A percentile compares a stretch with the other conserved stretches of the same genome.
Evolutionary conservation across 2,329 filamentous ascomycete species (phyloP).

Genomic region (Peltaster fructicola): DNA sequence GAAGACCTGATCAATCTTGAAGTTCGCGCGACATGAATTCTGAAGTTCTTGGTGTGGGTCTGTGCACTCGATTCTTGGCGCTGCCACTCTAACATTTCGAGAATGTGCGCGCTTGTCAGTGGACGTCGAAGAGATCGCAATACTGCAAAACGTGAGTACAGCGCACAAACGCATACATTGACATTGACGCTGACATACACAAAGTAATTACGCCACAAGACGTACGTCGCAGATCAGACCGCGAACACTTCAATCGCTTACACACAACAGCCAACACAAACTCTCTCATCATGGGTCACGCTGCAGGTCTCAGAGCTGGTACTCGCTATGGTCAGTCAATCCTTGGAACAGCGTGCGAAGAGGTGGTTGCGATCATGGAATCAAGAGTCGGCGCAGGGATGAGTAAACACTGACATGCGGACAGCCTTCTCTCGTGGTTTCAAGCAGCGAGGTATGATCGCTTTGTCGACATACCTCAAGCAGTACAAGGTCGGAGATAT

Average conservation of each 20-base stretch:
- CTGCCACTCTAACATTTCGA: no score
- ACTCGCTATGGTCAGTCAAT: conserved; percentile 23
- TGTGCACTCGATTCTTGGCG: no score
- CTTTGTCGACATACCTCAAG: conserved; percentile 83
- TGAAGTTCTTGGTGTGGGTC: no score
- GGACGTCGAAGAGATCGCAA: no score
- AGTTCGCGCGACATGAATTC: no score
- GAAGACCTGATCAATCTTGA: no score
- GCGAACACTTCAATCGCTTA: conserved; percentile 5
- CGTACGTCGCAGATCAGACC: conserved; percentile 3
- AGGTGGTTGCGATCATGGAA: conserved; percentile 2
- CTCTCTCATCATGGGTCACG: conserved; percentile 35
- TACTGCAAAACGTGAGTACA: no score
- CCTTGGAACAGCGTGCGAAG: conserved; percentile 3
- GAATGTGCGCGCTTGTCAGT: no score
- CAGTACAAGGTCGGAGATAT: conserved; percentile 98
- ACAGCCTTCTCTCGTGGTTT: conserved; percentile 73
- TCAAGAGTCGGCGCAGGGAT: neutral
- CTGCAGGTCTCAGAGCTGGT: conserved; percentile 27
- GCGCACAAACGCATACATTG: no score
- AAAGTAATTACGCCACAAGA: no score
- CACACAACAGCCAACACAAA: conserved; percentile 11
- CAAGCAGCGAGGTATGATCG: conserved; percentile 90
- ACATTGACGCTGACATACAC: neutral
- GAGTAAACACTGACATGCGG: neutral